Evolutionary conservation across 177 flowering plant genomes (phyloP), one percentile per base, ranked within the genome.

Genomic region (Telopea speciosissima): DNA sequence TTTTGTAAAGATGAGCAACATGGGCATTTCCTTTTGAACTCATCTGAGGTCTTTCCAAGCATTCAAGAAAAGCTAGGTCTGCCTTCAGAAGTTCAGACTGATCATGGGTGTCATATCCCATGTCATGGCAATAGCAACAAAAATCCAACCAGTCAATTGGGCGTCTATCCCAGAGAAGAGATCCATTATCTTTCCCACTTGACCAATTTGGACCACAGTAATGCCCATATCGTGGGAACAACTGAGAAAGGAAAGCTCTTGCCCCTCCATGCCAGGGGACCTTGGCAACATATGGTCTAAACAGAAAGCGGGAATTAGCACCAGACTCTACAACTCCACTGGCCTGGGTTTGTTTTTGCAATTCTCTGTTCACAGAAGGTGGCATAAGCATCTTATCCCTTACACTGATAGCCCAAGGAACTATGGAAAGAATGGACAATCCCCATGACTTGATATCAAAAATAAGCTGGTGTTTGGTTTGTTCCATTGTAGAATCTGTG

Each of bases 181-280:
- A 86, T 5, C 98, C 98, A 23, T 82, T 76, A 65, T 85, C 89
- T 75, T 88, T 92, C 62, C 98, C 98, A 81, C 98, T 94, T 0
- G 98, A 94, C 98, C 98, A 94, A 68, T 94, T 94, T 3, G 98
- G 98, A 8, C 98, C 98, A 80, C 98, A 94, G 69, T 94, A 94
- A 73, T 90, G 90, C 40, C 98, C 98, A 70, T 94, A 92, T 10
- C 98, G 80, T 7, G 97, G 98, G 74, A 92, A 94, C 23, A 92
- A 62, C 79, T 84, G 92, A 67, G 98, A 94, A 61, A 94, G 84
- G 68, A 88, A 83, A 12, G 81, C 97, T 74, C 97, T 85, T 42
- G 85, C 73, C 28, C 97, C 98, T 10, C 85, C 84, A 73, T 94
- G 98, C 95, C 95, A 94, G 24, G 97, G 98, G 63, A 90, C 92